Base-by-base conservation (phyloP, 2,329 filamentous ascomycete species). In the Aspergillus arachidicola region DNA sequence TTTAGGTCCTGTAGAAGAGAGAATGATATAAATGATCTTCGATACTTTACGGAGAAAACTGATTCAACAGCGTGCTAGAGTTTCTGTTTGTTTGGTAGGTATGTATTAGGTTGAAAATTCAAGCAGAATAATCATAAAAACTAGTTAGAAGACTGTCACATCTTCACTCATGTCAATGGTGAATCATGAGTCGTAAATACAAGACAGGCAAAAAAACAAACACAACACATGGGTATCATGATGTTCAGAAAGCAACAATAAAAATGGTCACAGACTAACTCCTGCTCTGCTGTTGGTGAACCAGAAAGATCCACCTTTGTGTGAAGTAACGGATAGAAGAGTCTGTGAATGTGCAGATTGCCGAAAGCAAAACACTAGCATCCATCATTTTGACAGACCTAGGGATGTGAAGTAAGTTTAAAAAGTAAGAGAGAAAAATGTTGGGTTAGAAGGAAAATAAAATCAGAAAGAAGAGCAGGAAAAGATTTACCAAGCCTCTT, bases 401-500 rank as follows among this genome's bases (percentile, higher is more conserved):
- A 54, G 46, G 9, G 21, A 34, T 21, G 36, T 12, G 23, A 45
- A 54, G 16, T 46, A 34, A 26, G 7, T 21, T 21, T 11, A 28
- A 36, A 45, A 21, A 21, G 19, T 45, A 30, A 28, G 14, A 45
- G 4, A 30, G 7, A 16, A 26, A 51, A 26, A 51, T 19, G 28
- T 28, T 34, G 4, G 16, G 11, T 1, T 30, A 38, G 46, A 36
- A 34, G 46, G 16, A 32, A 53, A 53, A 53, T 10, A n/a, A 50
- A 26, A 50, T 41, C 3, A 6, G 11, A 38, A 41, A 41, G 36
- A 41, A 34, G 6, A 26, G 30, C 32, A 58, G 36, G 41, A 46
- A 61, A 48, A n/a, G 28, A 36, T n/a, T 68, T 68, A 80, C 72
- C 76, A 79, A 58, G 75, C 72, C 64, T 81, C 79, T 68, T 84